Base-by-base conservation (phyloP, 2,329 filamentous ascomycete genomes). In the Verticillium klebahnii region DNA sequence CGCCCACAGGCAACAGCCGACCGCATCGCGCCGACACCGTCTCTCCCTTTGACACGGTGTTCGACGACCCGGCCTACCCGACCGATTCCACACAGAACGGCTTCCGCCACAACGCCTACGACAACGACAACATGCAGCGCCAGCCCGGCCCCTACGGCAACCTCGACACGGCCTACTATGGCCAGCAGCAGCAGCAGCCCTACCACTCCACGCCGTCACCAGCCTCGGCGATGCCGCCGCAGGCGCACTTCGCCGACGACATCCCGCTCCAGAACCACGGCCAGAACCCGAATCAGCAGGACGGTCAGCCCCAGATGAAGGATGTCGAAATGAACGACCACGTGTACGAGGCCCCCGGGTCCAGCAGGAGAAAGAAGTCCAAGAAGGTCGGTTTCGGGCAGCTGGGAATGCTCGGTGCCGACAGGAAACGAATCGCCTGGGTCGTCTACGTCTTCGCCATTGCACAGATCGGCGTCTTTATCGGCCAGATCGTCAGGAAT, bases 401-500 rank as follows among this genome's bases (percentile, higher is more conserved):
- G 73, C 71, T 87, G 60, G 83, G 84, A 62, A 87, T 87, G 84
- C 70, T 87, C 56, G 82, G 83, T 2, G 75, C 83, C 14, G 75
- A 82, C 67, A 80, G 76, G 70, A 84, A 82, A 71, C 78, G 80
- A 63, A 85, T 88, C 59, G 90, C 95, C 0, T 95, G 90, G 83
- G 86, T 97, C 7, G 91, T 93, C 37, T 98, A 94, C 73, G 76
- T 88, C 54, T 84, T 98, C 65, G 91, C 92, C 2, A 60, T 88
- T 34, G 83, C 90, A 14, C 93, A 98, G 74, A 77, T 95, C 23
- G 86, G 82, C 17, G 92, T 98, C 32, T 99, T 99, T 71, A 90
- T 98, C 66, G 92, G 83, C 59, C 92, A 98, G 77, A 80, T 99
- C 64, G 88, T 91, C 57, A 91, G 89, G 71, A 96, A 93, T 75